phyloP scores from a whole-genome alignment of 75 land plant species.

The Ceratopteris richardii region DNA sequence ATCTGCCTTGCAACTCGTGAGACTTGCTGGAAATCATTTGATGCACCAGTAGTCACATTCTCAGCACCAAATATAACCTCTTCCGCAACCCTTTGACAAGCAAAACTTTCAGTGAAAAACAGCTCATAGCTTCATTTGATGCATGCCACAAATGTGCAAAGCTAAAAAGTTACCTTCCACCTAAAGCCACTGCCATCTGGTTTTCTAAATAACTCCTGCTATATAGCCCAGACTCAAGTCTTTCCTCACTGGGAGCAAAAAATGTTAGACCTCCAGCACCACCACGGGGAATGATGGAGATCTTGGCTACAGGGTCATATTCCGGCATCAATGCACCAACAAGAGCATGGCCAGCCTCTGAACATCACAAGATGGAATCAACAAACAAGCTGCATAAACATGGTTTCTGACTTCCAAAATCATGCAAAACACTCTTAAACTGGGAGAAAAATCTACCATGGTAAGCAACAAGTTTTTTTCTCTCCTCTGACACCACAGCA shows the following conservation, averaged over 20 bases:
- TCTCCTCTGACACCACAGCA: conserved; percentile 99
- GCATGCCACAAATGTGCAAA: too few relatives aligned
- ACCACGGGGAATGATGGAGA: conserved; percentile 98
- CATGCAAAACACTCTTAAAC: too few relatives aligned
- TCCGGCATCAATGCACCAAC: conserved; percentile 99
- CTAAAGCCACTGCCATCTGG: conserved; percentile 99
- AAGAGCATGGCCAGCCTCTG: conserved; percentile 99
- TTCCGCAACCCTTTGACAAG: conserved; percentile 78
- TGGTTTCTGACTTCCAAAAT: too few relatives aligned
- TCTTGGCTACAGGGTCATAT: conserved; percentile 99
- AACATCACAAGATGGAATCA: too few relatives aligned
- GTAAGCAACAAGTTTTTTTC: conserved; percentile 93
- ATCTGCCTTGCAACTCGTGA: conserved; percentile 97
- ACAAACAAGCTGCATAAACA: too few relatives aligned
- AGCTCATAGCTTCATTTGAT: too few relatives aligned
- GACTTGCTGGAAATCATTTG: conserved; percentile 99
- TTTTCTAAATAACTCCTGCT: conserved; percentile 96
- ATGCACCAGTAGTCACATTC: conserved; percentile 99
- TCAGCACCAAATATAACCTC: conserved; percentile 94
- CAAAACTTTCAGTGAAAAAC: too few relatives aligned
- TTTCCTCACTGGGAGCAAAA: conserved; percentile 99
- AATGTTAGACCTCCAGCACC: conserved; percentile 99
- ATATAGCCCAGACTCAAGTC: conserved; percentile 95
- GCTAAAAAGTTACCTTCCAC: conserved; percentile 99
- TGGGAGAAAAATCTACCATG: conserved; percentile 48